phyloP scores from a whole-genome alignment of 106 monocot genomes.

The Posidonia australis region DNA sequence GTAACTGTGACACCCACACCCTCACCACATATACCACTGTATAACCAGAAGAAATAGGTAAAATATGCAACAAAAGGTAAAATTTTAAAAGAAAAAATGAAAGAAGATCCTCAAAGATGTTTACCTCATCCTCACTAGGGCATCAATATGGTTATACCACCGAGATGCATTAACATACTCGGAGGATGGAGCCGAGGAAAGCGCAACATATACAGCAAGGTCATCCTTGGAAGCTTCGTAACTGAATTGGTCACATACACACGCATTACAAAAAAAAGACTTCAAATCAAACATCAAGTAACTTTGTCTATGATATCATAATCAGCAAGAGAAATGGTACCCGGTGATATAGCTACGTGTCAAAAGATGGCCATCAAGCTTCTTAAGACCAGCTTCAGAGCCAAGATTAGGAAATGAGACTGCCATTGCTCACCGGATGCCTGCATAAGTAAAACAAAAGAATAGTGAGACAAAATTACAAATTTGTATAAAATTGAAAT shows the following conservation, averaged over 20 bases:
- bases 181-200: slow-evolving; percentile 31
- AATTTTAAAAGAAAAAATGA: background rate
- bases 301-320: background rate
- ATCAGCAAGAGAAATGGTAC: slow-evolving; percentile 15
- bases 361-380: slow-evolving; percentile 81
- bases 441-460: background rate
- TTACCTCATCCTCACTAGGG: slow-evolving; percentile 63
- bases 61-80: background rate
- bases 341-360: slow-evolving; percentile 82
- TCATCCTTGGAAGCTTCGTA: slow-evolving; percentile 99
- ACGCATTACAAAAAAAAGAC: background rate
- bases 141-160: slow-evolving; percentile 93
- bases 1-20: slow-evolving; percentile 60
- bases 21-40: slow-evolving; percentile 53
- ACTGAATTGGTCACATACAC: slow-evolving; percentile 14
- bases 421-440: slow-evolving; percentile 41
- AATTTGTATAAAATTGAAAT: no score
- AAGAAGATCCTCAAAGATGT: background rate
- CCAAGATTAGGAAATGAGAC: slow-evolving; percentile 37
- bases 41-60: background rate
- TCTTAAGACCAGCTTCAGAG: slow-evolving; percentile 61
- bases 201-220: slow-evolving; percentile 40
- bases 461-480: no score
- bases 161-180: slow-evolving; percentile 62
- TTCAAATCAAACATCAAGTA: background rate